Conservation (phyloP, 352 stramenopile species). For the Globisporangium paddicum region DNA sequence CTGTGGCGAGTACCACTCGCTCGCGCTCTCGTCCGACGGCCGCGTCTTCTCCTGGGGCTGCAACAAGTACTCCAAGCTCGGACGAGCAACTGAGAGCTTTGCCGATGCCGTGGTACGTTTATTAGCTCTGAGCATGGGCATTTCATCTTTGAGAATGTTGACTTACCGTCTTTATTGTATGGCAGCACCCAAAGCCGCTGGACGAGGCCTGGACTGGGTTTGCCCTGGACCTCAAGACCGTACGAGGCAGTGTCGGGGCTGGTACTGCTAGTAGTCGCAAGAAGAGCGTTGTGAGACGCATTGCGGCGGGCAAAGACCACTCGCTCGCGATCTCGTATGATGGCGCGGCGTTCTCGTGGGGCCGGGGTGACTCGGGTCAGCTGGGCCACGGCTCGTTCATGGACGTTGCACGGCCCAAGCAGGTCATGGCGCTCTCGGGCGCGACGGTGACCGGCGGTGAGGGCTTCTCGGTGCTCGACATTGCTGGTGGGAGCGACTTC, state of each 20-base stretch:
- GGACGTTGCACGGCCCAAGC: constrained; percentile 49
- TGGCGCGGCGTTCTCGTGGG: constrained; percentile 64
- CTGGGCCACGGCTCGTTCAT: constrained; percentile 62
- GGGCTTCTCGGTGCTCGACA: constrained; percentile 19
- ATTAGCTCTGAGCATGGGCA: neutral
- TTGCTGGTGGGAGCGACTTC: constrained; percentile 32
- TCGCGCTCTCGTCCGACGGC: constrained; percentile 54
- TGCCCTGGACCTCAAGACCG: constrained; percentile 25
- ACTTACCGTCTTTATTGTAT: neutral
- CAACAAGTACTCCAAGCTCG: constrained; percentile 64
- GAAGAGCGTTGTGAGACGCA: constrained; percentile 35
- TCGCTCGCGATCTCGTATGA: constrained; percentile 53
- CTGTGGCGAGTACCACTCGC: constrained; percentile 71
- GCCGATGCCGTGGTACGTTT: constrained; percentile 36
- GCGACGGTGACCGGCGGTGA: constrained; percentile 5
- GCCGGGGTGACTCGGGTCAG: constrained; percentile 55
- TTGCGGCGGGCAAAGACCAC: constrained; percentile 62
- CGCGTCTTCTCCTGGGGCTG: constrained; percentile 69
- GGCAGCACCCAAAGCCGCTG: constrained; percentile 41
- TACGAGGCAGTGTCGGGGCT: neutral
- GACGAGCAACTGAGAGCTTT: constrained; percentile 29
- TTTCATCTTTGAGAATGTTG: neutral
- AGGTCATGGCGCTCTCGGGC: constrained; percentile 48
- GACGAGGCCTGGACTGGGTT: constrained; percentile 34
- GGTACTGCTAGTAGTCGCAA: constrained; percentile 6